These are phyloP conservation scores for Amaranthus tricolor DNA, from an alignment of 179 eudicot genomes.

Conservation along the genomic window DNA sequence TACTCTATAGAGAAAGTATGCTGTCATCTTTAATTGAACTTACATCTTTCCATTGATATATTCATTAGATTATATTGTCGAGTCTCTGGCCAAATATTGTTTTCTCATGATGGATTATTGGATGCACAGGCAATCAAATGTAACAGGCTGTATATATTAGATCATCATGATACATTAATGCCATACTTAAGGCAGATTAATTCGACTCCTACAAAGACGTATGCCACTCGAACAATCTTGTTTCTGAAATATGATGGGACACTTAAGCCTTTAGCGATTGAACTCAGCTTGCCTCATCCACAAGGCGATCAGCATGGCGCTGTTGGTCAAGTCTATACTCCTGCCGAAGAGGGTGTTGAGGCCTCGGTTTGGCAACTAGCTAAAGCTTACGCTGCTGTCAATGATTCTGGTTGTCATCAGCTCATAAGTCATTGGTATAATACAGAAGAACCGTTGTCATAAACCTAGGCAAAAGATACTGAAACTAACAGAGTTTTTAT, in stretches of 20 bases:
- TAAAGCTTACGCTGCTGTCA: constrained; percentile 47
- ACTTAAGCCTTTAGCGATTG: constrained; percentile 50
- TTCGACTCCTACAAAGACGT: constrained; percentile 40
- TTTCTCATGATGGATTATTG: background rate
- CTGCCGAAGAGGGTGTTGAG: constrained; percentile 41
- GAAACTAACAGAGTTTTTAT: background rate
- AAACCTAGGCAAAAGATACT: background rate
- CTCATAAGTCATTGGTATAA: constrained; percentile 52
- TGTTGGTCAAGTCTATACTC: constrained; percentile 37
- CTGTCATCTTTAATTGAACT: background rate
- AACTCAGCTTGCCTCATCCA: constrained; percentile 48
- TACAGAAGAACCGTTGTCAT: background rate
- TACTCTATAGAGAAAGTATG: constrained; percentile 32
- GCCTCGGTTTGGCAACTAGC: constrained; percentile 48
- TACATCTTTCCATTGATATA: no score
- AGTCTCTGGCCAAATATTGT: background rate
- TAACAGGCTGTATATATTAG: constrained; percentile 44
- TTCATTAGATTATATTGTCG: background rate
- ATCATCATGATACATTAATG: constrained; percentile 51
- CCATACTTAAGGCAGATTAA: constrained; percentile 44
- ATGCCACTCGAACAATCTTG: constrained; percentile 48
- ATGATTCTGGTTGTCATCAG: constrained; percentile 57
- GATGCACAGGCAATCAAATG: constrained; percentile 37
- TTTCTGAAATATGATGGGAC: constrained; percentile 50
- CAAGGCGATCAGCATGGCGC: constrained; percentile 39